These are phyloP conservation scores for Trichoderma pleuroti DNA, from an alignment of 2,329 filamentous ascomycete species.

Conservation along the genomic window DNA sequence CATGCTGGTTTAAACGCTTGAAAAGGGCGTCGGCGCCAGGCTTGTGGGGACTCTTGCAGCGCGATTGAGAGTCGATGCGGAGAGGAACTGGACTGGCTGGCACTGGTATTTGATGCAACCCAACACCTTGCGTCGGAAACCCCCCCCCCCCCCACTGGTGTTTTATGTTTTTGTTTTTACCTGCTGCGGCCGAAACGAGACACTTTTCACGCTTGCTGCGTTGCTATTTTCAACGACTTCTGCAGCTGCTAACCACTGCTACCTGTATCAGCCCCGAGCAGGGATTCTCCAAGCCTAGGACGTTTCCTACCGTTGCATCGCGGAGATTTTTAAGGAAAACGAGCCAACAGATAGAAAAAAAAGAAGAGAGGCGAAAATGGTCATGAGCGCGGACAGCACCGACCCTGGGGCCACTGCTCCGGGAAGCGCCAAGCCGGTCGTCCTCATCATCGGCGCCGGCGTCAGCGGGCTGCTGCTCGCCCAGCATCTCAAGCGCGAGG, in stretches of 20 bases:
- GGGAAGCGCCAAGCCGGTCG: slow-evolving; percentile 20
- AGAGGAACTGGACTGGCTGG: neutral
- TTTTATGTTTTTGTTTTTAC: neutral
- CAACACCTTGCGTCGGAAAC: neutral
- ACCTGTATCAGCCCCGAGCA: neutral
- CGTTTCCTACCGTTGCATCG: slow-evolving; percentile 5
- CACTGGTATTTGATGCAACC: neutral
- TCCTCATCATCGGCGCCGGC: slow-evolving; percentile 38
- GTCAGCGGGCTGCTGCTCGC: slow-evolving; percentile 38
- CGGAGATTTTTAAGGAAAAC: neutral
- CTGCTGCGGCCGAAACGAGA: neutral
- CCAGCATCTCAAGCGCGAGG: slow-evolving; percentile 32
- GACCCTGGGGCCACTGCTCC: neutral
- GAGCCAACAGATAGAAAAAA: neutral
- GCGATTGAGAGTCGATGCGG: neutral
- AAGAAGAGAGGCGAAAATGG: neutral
- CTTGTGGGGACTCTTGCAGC: neutral
- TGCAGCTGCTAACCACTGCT: neutral
- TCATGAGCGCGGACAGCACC: slow-evolving; percentile 4
- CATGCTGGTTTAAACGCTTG: neutral
- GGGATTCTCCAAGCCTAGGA: slow-evolving; percentile 2
- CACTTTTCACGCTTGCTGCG: neutral
- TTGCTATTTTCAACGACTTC: neutral
- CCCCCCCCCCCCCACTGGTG: neutral
- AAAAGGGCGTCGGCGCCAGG: neutral